phyloP scores from a whole-genome alignment of 768 basidiomycete species.

The Aureoboletus auriporus region DNA sequence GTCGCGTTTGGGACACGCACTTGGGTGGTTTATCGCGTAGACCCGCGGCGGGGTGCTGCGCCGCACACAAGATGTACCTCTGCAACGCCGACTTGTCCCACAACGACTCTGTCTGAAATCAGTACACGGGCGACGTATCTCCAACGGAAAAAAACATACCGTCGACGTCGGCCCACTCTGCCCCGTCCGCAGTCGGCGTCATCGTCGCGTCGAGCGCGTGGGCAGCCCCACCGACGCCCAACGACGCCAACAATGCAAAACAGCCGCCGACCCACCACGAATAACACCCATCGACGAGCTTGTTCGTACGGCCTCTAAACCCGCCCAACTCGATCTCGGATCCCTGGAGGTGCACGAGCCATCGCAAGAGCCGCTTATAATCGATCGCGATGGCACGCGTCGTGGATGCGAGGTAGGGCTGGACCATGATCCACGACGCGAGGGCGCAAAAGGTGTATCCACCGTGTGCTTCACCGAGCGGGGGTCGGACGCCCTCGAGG shows the following conservation, averaged over 20 bases:
- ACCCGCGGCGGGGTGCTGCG: slow-evolving; percentile 83
- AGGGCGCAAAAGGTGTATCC: slow-evolving; percentile 96
- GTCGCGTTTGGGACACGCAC: slow-evolving; percentile 32
- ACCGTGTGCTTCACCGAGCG: slow-evolving; percentile 94
- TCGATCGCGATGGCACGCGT: slow-evolving; percentile 44
- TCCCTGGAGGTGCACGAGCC: slow-evolving; percentile 87
- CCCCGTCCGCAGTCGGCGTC: slow-evolving; percentile 33
- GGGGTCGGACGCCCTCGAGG: slow-evolving; percentile 53
- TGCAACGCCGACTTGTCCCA: slow-evolving; percentile 74
- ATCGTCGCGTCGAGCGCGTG: neutral
- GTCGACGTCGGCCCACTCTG: slow-evolving; percentile 69
- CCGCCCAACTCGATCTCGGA: slow-evolving; percentile 81
- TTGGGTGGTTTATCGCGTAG: slow-evolving; percentile 95
- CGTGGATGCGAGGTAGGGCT: slow-evolving; percentile 42
- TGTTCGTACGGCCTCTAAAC: slow-evolving; percentile 91
- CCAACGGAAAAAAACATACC: slow-evolving; percentile 36
- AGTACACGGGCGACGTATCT: neutral
- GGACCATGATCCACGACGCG: slow-evolving; percentile 77
- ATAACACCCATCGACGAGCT: slow-evolving; percentile 99
- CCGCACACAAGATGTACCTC: slow-evolving; percentile 81
- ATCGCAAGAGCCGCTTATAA: slow-evolving; percentile 58
- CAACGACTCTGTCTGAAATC: slow-evolving; percentile 33
- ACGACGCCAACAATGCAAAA: slow-evolving; percentile 70
- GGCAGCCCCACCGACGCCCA: slow-evolving; percentile 36
- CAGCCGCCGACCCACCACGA: slow-evolving; percentile 99